Evolutionary conservation across 1,284 basidiomycete species (phyloP).

Genomic region (Irpex rosettiformis): DNA sequence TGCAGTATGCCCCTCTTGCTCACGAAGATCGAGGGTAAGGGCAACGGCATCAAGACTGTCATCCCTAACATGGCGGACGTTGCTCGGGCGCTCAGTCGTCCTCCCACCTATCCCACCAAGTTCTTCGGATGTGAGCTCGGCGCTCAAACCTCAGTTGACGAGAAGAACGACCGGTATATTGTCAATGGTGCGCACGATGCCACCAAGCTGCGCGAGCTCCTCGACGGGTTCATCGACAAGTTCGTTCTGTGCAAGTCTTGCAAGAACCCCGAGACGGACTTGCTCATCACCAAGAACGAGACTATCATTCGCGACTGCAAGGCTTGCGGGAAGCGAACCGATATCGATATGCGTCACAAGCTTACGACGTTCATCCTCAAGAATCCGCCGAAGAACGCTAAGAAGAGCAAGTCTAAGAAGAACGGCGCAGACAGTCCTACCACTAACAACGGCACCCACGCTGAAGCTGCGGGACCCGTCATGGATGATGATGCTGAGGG

Average conservation of each 20-base stretch:
- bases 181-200: conserved; percentile 98
- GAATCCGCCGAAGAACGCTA: conserved; percentile 90
- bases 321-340: conserved; percentile 92
- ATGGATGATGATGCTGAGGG: conserved; percentile 46
- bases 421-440: conserved; percentile 37
- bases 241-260: conserved; percentile 97
- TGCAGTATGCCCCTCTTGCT: conserved; percentile 89
- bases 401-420: conserved; percentile 69
- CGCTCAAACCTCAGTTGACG: conserved; percentile 95
- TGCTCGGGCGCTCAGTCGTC: conserved; percentile 91
- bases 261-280: conserved; percentile 99
- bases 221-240: conserved; percentile 97
- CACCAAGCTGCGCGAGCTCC: conserved; percentile 88
- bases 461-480: conserved; percentile 44
- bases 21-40: conserved; percentile 98
- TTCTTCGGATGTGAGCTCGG: conserved; percentile 99
- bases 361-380: conserved; percentile 96
- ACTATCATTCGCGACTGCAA: conserved; percentile 97
- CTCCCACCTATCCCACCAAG: conserved; percentile 96
- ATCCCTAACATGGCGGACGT: conserved; percentile 99
- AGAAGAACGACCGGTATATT: conserved; percentile 97
- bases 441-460: conserved; percentile 22
- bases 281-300: conserved; percentile 87
- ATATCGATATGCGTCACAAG: conserved; percentile 97
- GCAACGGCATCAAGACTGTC: conserved; percentile 99